Percentiles rank a stretch among this genome's conserved stretches.
Evolutionary conservation across 176 grass and related monocot genomes (phyloP).

Genomic region (Chrysopogon serrulatus): DNA sequence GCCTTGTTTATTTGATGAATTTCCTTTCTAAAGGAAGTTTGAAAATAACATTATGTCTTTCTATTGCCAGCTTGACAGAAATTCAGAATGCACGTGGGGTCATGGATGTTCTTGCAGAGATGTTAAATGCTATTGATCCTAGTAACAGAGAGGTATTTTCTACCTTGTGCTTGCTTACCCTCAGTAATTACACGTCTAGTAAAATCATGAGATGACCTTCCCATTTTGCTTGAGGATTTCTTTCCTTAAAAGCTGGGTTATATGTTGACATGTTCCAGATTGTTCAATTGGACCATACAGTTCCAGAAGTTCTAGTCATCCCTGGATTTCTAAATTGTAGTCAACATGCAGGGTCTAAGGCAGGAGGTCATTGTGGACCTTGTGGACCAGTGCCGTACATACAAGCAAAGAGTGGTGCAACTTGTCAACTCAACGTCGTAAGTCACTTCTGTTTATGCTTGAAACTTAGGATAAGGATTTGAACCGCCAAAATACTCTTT

Average conservation of each 20-base stretch:
- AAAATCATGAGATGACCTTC: constrained; percentile 12
- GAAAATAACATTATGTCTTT: constrained; percentile 19
- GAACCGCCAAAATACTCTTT: not conserved
- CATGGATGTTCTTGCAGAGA: constrained; percentile 88
- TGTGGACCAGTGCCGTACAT: constrained; percentile 73
- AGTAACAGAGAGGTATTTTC: constrained; percentile 79
- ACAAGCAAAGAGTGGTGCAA: constrained; percentile 74
- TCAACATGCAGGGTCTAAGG: constrained; percentile 62
- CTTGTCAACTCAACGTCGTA: constrained; percentile 88
- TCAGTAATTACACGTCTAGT: not conserved
- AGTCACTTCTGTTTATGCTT: constrained; percentile 16
- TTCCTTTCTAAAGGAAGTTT: not conserved
- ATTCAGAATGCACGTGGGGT: constrained; percentile 92
- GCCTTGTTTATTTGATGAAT: not conserved
- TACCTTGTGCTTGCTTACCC: not conserved
- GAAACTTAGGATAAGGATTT: not conserved
- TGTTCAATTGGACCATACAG: not conserved
- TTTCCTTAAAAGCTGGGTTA: not conserved
- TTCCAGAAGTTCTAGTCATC: not conserved
- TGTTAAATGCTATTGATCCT: constrained; percentile 96
- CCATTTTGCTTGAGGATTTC: not conserved
- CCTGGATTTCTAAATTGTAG: not conserved
- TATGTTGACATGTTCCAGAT: constrained; percentile 8
- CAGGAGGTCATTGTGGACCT: constrained; percentile 89
- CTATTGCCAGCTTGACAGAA: constrained; percentile 49